Percentiles rank a stretch among this genome's conserved stretches.
These are phyloP conservation scores for Capronia americana DNA, from an alignment of 2,329 filamentous ascomycete species.

Conservation along the genomic window DNA sequence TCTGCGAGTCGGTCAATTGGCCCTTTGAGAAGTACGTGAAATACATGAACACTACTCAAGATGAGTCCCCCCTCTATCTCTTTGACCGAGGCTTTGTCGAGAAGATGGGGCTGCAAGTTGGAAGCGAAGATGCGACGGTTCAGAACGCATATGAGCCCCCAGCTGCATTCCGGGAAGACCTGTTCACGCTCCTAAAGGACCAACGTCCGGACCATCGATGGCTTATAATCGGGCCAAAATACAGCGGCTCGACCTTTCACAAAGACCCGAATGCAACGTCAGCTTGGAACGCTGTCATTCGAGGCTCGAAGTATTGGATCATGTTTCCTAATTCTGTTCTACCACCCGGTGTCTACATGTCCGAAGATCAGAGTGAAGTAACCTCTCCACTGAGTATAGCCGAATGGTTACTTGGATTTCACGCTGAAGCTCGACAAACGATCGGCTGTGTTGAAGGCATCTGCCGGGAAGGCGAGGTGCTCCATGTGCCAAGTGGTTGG, in stretches of 20 bases:
- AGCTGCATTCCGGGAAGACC: constrained; percentile 81
- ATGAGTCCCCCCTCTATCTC: constrained; percentile 90
- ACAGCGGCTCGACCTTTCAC: constrained; percentile 93
- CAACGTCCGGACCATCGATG: constrained; percentile 87
- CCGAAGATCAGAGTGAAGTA: constrained; percentile 87
- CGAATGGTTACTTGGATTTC: constrained; percentile 94
- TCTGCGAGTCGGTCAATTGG: constrained; percentile 95
- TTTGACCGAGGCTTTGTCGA: constrained; percentile 87
- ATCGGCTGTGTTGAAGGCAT: constrained; percentile 85
- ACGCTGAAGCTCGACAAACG: constrained; percentile 76
- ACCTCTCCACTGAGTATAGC: constrained; percentile 93
- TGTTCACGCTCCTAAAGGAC: constrained; percentile 78
- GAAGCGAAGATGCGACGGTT: constrained; percentile 40
- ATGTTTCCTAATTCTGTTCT: constrained; percentile 80
- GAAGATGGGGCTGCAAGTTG: constrained; percentile 77
- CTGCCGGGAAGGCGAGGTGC: constrained; percentile 80
- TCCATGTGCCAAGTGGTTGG: constrained; percentile 94
- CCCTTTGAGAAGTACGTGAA: constrained; percentile 76
- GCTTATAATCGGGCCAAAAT: constrained; percentile 86
- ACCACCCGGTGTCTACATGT: constrained; percentile 86
- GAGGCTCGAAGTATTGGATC: constrained; percentile 96
- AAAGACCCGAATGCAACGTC: constrained; percentile 75
- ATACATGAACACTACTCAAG: constrained; percentile 79
- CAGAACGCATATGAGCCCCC: constrained; percentile 75
- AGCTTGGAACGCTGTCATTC: constrained; percentile 93